Evolutionary conservation across 257 asterid genomes (phyloP), one percentile per base, ranked within the genome.

Genomic region (Cinchona pubescens): DNA sequence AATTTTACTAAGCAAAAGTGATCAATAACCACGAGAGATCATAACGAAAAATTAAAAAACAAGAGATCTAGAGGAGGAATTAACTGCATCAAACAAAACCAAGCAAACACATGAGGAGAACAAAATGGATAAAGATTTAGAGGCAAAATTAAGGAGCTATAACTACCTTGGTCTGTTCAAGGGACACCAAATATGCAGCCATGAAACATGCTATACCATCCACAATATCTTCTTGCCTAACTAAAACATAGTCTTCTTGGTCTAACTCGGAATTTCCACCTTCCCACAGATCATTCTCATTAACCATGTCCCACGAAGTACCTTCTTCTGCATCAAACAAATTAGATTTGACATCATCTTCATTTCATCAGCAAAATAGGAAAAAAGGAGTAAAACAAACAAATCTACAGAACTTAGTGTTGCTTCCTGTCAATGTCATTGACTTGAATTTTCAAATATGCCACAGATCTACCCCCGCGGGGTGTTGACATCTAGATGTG

Each of bases 121-220:
- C 18, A 75, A 40, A 65, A 40, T 7, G 23, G 37, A 69, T 43
- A 32, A 19, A 23, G 27, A 42, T 46, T 14, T 16, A 34, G 7
- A 38, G 25, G 27, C 25, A 63, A 73, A 23, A 53, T 37, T 9
- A 55, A 71, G 66, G 29, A 34, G 75, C 71, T 45, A 43, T 63
- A 16, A 66, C 66, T 78, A 91, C 99, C 96, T 93, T 95, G 12
- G 99, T 88, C 86, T 95, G 89, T 83, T 95, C 87, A 80, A 93
- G 94, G 65, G 99, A 95, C 78, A 90, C 67, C 23, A 95, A 81
- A 80, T 91, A 95, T 59, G 95, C 96, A 77, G 99, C 98, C 99
- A 95, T 95, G 90, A 92, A 95, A 81, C 97, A 85, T 27, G 99
- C 98, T 74, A 95, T 90, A 73, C 99, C 97, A 76, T 95, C 99